Percentiles rank a stretch among this genome's conserved stretches.
These are phyloP conservation scores for Gliomastix tumulicola DNA, from an alignment of 2,329 filamentous ascomycete genomes.

Conservation along the genomic window DNA sequence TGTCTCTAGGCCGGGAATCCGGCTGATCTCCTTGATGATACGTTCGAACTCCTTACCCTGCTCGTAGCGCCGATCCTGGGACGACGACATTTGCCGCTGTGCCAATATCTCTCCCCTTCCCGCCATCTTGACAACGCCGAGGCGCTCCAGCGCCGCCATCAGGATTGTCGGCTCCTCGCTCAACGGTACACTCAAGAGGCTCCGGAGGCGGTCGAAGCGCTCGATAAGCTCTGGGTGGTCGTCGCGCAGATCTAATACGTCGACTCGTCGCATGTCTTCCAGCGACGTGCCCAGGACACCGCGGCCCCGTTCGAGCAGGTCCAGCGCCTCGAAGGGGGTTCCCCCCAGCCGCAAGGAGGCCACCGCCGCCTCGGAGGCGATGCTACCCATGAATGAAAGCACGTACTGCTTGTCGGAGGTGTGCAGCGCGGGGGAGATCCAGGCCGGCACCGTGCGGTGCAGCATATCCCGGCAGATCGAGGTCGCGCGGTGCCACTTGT, in stretches of 20 bases:
- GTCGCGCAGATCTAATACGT: neutral
- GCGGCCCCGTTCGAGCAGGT: constrained; percentile 15
- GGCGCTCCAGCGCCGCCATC: neutral
- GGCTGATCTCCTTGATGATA: neutral
- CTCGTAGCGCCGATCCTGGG: neutral
- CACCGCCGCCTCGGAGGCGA: neutral
- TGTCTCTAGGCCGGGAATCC: neutral
- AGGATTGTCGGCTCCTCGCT: neutral
- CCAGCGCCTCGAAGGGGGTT: constrained; percentile 4
- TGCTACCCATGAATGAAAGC: neutral
- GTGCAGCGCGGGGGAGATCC: neutral
- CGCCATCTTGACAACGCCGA: neutral
- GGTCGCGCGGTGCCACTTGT: neutral
- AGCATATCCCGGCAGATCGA: neutral
- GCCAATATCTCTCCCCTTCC: neutral
- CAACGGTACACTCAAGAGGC: neutral
- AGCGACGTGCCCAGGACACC: constrained; percentile 12
- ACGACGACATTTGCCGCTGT: neutral
- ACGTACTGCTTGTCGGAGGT: neutral
- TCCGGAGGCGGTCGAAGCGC: neutral
- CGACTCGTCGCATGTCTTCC: constrained; percentile 11
- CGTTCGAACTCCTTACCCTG: neutral
- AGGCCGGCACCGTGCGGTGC: neutral
- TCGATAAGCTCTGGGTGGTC: neutral
- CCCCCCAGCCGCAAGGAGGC: neutral